A percentile compares a stretch with the other conserved stretches of the same genome.
Evolutionary conservation across 192 early-diverging fungal species (phyloP).

Genomic region (Jimgerdemannia lactiflua): DNA sequence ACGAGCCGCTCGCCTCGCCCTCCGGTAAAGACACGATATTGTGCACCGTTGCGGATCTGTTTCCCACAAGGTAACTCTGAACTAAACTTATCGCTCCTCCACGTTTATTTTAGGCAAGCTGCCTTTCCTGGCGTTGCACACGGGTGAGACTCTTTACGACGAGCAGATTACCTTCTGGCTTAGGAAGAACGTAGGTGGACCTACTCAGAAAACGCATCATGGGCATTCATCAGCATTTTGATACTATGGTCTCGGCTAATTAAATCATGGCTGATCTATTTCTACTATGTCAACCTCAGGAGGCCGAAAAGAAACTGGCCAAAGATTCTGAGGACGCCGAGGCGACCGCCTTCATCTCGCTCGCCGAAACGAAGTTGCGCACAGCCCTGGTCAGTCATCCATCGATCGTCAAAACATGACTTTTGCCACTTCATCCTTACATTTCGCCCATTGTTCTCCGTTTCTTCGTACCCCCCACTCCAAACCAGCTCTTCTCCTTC

Average conservation of each 20-base stretch:
- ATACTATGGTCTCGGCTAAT: not conserved
- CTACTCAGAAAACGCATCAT: not conserved
- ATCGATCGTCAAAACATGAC: not conserved
- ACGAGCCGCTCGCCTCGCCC: constrained; percentile 55
- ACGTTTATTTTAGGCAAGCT: constrained; percentile 38
- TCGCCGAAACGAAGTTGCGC: constrained; percentile 50
- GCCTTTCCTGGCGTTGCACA: constrained; percentile 45
- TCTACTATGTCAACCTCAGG: constrained; percentile 3
- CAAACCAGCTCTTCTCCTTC: constrained; percentile 32
- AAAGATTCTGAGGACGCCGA: constrained; percentile 31
- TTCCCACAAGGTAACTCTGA: not conserved
- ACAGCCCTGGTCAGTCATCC: constrained; percentile 46
- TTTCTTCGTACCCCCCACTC: too few species aligned
- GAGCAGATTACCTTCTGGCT: constrained; percentile 49
- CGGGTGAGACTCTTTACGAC: constrained; percentile 39
- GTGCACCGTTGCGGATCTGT: too few species aligned
- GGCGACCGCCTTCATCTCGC: constrained; percentile 39
- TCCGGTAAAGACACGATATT: constrained; percentile 30
- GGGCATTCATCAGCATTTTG: not conserved
- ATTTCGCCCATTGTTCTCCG: too few species aligned
- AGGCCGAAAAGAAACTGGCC: constrained; percentile 11
- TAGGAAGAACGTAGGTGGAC: constrained; percentile 31
- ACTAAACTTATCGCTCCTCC: not conserved
- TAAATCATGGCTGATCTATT: not conserved
- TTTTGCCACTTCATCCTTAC: too few species aligned